Evolutionary conservation across 305 asterid species (phyloP).

Genomic region (Fraxinus dipetala): DNA sequence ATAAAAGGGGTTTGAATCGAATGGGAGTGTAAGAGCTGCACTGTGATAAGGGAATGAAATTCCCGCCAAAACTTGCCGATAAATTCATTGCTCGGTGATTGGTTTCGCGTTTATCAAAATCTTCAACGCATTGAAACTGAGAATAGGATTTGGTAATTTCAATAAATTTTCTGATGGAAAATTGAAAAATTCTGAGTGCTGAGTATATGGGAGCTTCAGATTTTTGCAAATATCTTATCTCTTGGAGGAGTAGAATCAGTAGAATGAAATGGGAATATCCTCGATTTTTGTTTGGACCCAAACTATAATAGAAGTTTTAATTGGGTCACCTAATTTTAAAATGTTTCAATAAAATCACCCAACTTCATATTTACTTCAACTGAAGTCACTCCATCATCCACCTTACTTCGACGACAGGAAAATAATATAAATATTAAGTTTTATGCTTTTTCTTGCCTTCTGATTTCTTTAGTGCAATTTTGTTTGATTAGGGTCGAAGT

Average conservation of each 20-base stretch:
- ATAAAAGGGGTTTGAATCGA: slow-evolving; percentile 32
- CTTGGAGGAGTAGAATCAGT: background rate
- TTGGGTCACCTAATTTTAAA: background rate
- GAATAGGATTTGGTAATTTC: background rate
- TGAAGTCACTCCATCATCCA: background rate
- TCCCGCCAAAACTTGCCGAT: slow-evolving; percentile 59
- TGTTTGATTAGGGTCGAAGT: background rate
- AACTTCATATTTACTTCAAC: background rate
- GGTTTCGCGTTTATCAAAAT: background rate
- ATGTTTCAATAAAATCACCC: background rate
- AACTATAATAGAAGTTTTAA: background rate
- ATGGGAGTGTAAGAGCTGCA: slow-evolving; percentile 44
- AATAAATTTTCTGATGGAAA: background rate
- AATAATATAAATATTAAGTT: background rate
- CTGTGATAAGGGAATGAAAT: slow-evolving; percentile 44
- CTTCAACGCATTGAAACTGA: slow-evolving; percentile 3
- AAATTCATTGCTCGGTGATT: slow-evolving; percentile 44
- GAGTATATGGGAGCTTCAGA: slow-evolving; percentile 1
- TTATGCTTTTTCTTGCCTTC: background rate
- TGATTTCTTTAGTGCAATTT: background rate
- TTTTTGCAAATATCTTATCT: background rate
- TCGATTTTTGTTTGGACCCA: background rate
- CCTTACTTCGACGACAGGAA: background rate
- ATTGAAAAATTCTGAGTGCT: background rate
- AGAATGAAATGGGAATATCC: background rate